A percentile compares a stretch with the other conserved stretches of the same genome.
Evolutionary conservation across 345 rosid species (phyloP).

Genomic region (Murraya koenigii): DNA sequence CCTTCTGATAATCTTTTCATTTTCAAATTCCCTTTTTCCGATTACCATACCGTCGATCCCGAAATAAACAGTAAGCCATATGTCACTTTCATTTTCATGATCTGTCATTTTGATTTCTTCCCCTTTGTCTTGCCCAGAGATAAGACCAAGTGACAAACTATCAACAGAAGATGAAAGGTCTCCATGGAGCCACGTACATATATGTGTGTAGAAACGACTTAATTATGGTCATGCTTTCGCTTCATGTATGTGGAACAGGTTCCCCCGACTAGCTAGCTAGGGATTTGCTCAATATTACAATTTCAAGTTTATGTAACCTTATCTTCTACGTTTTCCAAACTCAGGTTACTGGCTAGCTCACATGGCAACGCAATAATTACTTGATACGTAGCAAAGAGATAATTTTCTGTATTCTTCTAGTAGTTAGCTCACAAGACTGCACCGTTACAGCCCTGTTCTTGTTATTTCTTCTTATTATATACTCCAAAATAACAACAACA

Average conservation of each 20-base stretch:
- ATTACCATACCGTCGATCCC: not conserved
- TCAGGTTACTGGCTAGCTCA: not conserved
- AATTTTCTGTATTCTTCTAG: not conserved
- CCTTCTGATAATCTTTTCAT: not conserved
- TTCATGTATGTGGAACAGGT: not conserved
- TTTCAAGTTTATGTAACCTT: not conserved
- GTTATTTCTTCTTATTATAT: not conserved
- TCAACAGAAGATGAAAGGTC: constrained; percentile 4
- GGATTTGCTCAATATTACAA: not conserved
- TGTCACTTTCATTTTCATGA: not conserved
- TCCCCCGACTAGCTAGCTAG: not conserved
- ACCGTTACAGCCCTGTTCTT: not conserved
- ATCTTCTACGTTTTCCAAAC: not conserved
- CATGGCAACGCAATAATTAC: not conserved
- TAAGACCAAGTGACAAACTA: not conserved
- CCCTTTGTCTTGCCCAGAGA: not conserved
- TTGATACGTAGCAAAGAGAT: not conserved
- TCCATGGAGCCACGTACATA: not conserved
- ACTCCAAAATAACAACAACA: not conserved
- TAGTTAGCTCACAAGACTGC: not conserved
- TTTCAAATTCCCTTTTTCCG: not conserved
- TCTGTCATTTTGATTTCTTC: constrained; percentile 11
- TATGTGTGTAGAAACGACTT: not conserved
- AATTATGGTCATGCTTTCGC: not conserved
- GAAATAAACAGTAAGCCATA: not conserved